Base-by-base conservation (phyloP, 768 basidiomycete genomes). In the Termitomyces heimii region DNA sequence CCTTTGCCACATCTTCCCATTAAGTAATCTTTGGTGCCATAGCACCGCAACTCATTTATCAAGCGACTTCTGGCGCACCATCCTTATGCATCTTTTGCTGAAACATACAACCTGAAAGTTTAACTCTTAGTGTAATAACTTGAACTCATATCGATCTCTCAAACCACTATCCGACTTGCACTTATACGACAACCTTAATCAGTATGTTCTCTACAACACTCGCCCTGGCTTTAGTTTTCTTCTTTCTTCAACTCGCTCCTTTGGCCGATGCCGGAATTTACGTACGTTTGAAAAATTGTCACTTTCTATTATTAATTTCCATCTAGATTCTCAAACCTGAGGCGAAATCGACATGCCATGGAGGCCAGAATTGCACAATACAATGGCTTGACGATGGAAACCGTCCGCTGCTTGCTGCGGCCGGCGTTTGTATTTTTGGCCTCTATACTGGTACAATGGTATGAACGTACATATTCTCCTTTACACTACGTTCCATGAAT, bases 361-460 rank as follows among this genome's bases (percentile, higher is more conserved):
- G 73, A 26, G 84, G 82, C 12, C 67, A 81, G 60, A 59, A 77
- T 6, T 87, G 84, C 69, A 68, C 66, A 0, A 76, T 89, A 7
- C 56, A 73, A 45, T 91, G 87, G 88, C 57, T 82, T 1, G 88
- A 92, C 54, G 74, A 91, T 59, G 88, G 88, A 18, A 39, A 58
- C 10, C 37, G 55, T 1, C 88, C 89, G 3, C 66, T 82, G 18
- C 60, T 78, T n/a, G 42, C 71, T 6, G 56, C 64, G 34, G 77
- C 89, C 48, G 86, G 86, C 4, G 66, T 79, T 0, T 77, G 80
- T 51, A 70, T 71, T 3, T 76, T 86, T 53, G 84, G 74, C 1
- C 69, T 92, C 32, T 90, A 80, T 60, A 77, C 76, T n/a, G 84
- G 83, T 9, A 65, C 78, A 8, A 66, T 74, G 70, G 86, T 85